Evolutionary conservation across 2,329 filamentous ascomycete species (phyloP).

Genomic region (Aspergillus fischeri): DNA sequence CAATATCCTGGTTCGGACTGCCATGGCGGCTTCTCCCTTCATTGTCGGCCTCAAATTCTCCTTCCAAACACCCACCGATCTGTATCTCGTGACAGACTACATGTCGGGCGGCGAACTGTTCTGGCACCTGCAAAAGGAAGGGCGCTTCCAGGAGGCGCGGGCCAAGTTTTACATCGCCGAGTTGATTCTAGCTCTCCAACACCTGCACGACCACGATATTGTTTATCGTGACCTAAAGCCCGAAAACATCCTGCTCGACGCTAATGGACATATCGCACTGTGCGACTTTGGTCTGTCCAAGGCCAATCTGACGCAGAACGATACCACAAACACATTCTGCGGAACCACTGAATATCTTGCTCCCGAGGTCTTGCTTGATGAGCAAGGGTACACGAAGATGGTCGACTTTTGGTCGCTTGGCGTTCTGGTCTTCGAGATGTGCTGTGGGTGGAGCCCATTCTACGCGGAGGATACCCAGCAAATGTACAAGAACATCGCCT

Average conservation of each 20-base stretch:
- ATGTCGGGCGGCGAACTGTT: slow-evolving; percentile 99
- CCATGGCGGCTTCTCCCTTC: slow-evolving; percentile 92
- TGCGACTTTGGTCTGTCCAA: slow-evolving; percentile 98
- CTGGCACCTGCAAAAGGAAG: slow-evolving; percentile 97
- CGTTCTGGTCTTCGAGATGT: slow-evolving; percentile 98
- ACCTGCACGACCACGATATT: slow-evolving; percentile 94
- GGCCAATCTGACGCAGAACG: slow-evolving; percentile 93
- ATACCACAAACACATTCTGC: slow-evolving; percentile 98
- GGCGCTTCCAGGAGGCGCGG: slow-evolving; percentile 86
- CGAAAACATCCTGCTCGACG: slow-evolving; percentile 94
- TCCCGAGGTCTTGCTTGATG: slow-evolving; percentile 89
- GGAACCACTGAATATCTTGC: slow-evolving; percentile 97
- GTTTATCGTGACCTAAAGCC: slow-evolving; percentile 97
- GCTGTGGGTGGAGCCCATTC: slow-evolving; percentile 98
- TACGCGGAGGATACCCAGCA: slow-evolving; percentile 99
- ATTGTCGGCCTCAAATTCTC: slow-evolving; percentile 98
- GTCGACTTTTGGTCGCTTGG: slow-evolving; percentile 99
- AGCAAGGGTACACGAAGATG: slow-evolving; percentile 99
- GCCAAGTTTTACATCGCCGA: slow-evolving; percentile 99
- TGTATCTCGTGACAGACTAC: slow-evolving; percentile 98
- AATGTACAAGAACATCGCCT: slow-evolving; percentile 99
- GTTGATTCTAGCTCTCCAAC: slow-evolving; percentile 88
- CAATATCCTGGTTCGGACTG: slow-evolving; percentile 94
- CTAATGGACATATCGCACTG: slow-evolving; percentile 94
- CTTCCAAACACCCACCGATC: slow-evolving; percentile 93